A percentile compares a stretch with the other conserved stretches of the same genome.
Evolutionary conservation across 2,329 filamentous ascomycete genomes (phyloP).

Genomic region (Didymella exigua): DNA sequence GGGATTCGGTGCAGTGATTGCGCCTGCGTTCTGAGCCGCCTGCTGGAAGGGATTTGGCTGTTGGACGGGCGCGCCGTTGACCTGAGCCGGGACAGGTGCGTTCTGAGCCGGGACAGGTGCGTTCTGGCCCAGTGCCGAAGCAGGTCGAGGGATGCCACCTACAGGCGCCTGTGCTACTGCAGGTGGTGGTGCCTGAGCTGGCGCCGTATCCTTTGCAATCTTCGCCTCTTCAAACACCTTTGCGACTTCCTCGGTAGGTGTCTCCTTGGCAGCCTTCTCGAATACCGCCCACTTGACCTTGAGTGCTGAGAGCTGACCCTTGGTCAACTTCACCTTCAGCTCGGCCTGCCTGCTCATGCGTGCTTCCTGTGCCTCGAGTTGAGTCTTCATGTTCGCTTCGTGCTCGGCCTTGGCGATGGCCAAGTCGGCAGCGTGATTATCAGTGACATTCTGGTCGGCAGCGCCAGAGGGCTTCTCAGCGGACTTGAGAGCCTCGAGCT

Average conservation of each 20-base stretch:
- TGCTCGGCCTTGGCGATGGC: conserved; percentile 42
- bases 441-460: conserved; percentile 6
- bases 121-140: conserved; percentile 20
- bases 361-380: conserved; percentile 46
- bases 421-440: conserved; percentile 26
- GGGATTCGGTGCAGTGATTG: conserved; percentile 17
- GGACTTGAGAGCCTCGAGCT: conserved; percentile 7
- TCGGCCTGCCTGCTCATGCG: conserved; percentile 66
- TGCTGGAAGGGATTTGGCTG: conserved; percentile 25
- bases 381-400: conserved; percentile 46
- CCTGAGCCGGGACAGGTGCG: conserved; percentile 16
- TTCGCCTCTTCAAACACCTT: conserved; percentile 89
- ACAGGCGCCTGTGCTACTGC: conserved; percentile 15
- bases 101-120: conserved; percentile 19
- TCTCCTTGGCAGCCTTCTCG: conserved; percentile 80
- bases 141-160: conserved; percentile 11
- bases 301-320: conserved; percentile 63
- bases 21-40: conserved; percentile 11
- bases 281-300: conserved; percentile 78
- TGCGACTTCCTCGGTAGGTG: conserved; percentile 78
- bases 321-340: conserved; percentile 74
- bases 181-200: conserved; percentile 28
- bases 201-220: conserved; percentile 57
- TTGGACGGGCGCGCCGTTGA: conserved; percentile 26
- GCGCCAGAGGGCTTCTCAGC: conserved; percentile 1